phyloP scores from a whole-genome alignment of 169 alveolate species.

The Babesia bigemina region DNA sequence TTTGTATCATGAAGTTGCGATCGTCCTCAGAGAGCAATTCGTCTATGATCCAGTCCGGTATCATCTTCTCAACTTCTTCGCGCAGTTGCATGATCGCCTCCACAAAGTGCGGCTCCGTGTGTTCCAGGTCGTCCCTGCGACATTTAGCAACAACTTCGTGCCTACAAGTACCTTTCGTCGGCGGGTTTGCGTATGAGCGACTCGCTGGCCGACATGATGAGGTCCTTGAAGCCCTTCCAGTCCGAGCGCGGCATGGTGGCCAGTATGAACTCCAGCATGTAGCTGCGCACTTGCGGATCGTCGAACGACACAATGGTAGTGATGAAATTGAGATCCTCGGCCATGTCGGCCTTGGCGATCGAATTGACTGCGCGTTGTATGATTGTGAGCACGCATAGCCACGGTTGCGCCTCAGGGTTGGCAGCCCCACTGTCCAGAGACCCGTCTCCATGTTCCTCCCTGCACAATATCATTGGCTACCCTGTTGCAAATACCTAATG shows the following conservation, averaged over 20 bases:
- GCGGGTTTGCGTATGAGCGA: slow-evolving; percentile 26
- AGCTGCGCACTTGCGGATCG: slow-evolving; percentile 61
- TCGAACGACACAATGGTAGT: slow-evolving; percentile 41
- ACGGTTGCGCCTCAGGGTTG: slow-evolving; percentile 66
- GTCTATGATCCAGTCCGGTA: slow-evolving; percentile 76
- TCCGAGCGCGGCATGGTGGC: slow-evolving; percentile 74
- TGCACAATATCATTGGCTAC: not conserved
- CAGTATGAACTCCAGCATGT: slow-evolving; percentile 62
- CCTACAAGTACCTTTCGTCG: slow-evolving; percentile 46
- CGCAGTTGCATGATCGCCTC: slow-evolving; percentile 71
- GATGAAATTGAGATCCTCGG: slow-evolving; percentile 66
- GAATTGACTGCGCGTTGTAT: slow-evolving; percentile 63
- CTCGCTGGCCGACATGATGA: slow-evolving; percentile 37
- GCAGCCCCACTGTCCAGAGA: slow-evolving; percentile 22
- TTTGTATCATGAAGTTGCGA: slow-evolving; percentile 33
- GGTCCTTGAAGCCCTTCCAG: slow-evolving; percentile 72
- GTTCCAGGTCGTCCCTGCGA: slow-evolving; percentile 15
- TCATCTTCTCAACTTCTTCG: slow-evolving; percentile 66
- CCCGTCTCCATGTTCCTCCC: not conserved
- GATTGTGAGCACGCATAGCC: slow-evolving; percentile 68
- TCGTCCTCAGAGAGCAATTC: slow-evolving; percentile 68
- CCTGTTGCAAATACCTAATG: slow-evolving; percentile 27
- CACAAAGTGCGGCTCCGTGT: slow-evolving; percentile 47
- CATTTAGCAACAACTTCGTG: not conserved
- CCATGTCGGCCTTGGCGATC: slow-evolving; percentile 61